A percentile compares a stretch with the other conserved stretches of the same genome.
These are phyloP conservation scores for Thozetella sp. DNA, from an alignment of 495 filamentous ascomycete species.

Conservation along the genomic window DNA sequence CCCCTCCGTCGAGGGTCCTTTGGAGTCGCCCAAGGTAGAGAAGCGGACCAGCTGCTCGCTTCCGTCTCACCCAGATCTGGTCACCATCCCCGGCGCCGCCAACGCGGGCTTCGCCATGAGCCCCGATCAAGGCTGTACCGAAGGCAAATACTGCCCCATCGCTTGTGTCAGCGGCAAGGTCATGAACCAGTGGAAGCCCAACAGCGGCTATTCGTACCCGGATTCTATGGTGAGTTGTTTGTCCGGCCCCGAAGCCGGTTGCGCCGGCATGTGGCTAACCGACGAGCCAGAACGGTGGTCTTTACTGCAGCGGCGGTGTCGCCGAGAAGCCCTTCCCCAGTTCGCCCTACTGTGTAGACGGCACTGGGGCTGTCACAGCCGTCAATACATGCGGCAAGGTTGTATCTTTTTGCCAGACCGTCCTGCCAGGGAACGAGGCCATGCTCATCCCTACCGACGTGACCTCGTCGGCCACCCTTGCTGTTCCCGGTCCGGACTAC, in stretches of 20 bases:
- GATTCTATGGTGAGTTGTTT: slow-evolving; percentile 68
- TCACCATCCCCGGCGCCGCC: slow-evolving; percentile 59
- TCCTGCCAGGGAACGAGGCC: slow-evolving; percentile 82
- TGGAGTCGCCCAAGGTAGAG: slow-evolving; percentile 21
- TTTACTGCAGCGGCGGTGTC: slow-evolving; percentile 73
- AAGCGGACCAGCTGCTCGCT: slow-evolving; percentile 62
- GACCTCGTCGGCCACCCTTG: slow-evolving; percentile 51
- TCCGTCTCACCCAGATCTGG: slow-evolving; percentile 67
- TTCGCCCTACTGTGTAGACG: slow-evolving; percentile 71
- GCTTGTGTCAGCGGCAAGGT: slow-evolving; percentile 78
- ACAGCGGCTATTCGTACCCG: slow-evolving; percentile 68
- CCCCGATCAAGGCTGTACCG: slow-evolving; percentile 70
- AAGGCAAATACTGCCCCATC: slow-evolving; percentile 75
- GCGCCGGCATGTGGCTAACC: slow-evolving; percentile 21
- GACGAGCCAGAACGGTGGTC: slow-evolving; percentile 65
- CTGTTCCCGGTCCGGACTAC: slow-evolving; percentile 71
- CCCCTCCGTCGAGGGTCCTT: slow-evolving; percentile 15
- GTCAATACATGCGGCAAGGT: slow-evolving; percentile 63
- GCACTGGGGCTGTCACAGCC: slow-evolving; percentile 63
- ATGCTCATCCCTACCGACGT: slow-evolving; percentile 84
- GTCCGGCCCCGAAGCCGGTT: neutral
- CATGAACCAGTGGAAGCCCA: slow-evolving; percentile 78
- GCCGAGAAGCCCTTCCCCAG: slow-evolving; percentile 73
- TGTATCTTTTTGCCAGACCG: slow-evolving; percentile 82
- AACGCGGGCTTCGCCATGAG: slow-evolving; percentile 88